These are phyloP conservation scores for Eucalyptus sp. DNA, from an alignment of 345 rosid species.

Conservation along the genomic window DNA sequence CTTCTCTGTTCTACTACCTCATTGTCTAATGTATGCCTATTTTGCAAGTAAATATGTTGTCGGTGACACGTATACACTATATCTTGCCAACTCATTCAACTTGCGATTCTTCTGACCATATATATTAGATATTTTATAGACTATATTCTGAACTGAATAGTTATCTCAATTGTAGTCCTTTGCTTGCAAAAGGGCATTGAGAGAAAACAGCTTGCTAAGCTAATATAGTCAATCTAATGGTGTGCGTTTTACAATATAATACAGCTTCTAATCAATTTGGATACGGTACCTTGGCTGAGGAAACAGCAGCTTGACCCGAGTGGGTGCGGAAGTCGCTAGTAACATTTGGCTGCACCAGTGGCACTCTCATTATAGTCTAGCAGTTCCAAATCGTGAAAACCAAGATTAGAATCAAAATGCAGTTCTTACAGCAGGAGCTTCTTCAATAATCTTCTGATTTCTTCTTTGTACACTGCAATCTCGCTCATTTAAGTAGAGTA, in stretches of 20 bases:
- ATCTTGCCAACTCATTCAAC: background rate
- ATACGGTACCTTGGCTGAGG: conserved; percentile 75
- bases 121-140: background rate
- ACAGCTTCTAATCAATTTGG: background rate
- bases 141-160: background rate
- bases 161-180: background rate
- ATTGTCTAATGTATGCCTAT: background rate
- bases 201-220: background rate
- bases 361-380: conserved; percentile 11
- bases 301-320: conserved; percentile 83
- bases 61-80: background rate
- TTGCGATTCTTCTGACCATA: background rate
- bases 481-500: conserved; percentile 76
- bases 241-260: background rate
- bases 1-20: background rate
- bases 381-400: conserved; percentile 1
- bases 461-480: conserved; percentile 98
- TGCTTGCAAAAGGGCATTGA: background rate
- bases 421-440: conserved; percentile 92
- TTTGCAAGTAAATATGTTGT: background rate
- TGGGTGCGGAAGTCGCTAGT: conserved; percentile 46
- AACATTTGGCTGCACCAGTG: conserved; percentile 71
- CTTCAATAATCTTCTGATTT: conserved; percentile 97
- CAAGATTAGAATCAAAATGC: conserved; percentile 3
- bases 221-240: background rate